These are phyloP conservation scores for Flaveria bidentis DNA, from an alignment of 129 eudicot species.

Conservation along the genomic window DNA sequence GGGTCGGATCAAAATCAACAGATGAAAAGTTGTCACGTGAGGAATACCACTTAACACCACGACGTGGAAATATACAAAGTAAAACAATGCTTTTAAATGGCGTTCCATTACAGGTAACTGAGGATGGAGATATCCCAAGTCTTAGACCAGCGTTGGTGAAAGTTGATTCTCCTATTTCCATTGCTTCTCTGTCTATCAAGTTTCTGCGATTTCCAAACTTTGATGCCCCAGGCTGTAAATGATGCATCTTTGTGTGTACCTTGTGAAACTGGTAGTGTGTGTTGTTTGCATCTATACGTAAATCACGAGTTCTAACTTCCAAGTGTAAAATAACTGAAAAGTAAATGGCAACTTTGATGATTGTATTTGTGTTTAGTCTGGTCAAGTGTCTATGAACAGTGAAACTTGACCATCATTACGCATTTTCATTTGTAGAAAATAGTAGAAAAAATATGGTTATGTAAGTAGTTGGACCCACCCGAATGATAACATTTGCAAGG, in stretches of 20 bases:
- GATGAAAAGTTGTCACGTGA: conserved; percentile 55
- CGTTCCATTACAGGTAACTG: conserved; percentile 50
- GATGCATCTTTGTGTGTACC: conserved; percentile 14
- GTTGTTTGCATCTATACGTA: conserved; percentile 15
- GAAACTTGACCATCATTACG: background rate
- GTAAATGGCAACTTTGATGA: background rate
- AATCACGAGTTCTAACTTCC: background rate
- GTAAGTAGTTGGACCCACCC: too few relatives aligned
- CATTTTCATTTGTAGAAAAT: background rate
- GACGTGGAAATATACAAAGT: conserved; percentile 58
- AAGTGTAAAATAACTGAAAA: background rate
- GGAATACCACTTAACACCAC: conserved; percentile 83
- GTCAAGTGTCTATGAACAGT: conserved; percentile 4
- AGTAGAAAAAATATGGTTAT: too few relatives aligned
- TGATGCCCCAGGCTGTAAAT: conserved; percentile 69
- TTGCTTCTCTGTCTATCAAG: conserved; percentile 74
- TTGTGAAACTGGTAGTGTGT: conserved; percentile 17
- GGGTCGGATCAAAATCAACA: conserved; percentile 81
- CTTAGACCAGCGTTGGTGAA: conserved; percentile 48
- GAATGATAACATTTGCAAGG: too few relatives aligned
- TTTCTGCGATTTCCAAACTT: conserved; percentile 73
- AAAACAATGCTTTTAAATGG: conserved; percentile 72
- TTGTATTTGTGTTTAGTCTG: background rate
- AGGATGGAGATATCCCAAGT: conserved; percentile 54
- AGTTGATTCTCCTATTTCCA: conserved; percentile 44